Percentiles rank a stretch among this genome's conserved stretches.
These are phyloP conservation scores for Schizopora paradoxa DNA, from an alignment of 1,284 basidiomycete genomes.

Conservation along the genomic window DNA sequence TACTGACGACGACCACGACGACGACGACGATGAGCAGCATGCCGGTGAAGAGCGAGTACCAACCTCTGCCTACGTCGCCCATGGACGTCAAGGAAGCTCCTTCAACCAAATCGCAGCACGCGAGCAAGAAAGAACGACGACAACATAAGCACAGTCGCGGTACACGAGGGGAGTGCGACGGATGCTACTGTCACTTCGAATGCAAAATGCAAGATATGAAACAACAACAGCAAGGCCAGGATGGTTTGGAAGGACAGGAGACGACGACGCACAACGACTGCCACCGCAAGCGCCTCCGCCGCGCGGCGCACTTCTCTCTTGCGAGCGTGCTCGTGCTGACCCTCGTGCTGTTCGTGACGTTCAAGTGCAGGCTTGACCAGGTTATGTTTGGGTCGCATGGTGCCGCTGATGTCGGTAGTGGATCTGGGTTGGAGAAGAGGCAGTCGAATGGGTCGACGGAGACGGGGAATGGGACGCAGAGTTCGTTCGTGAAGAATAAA, in stretches of 20 bases:
- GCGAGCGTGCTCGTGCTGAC: not conserved
- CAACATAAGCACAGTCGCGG: too few species aligned
- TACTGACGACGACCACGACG: too few species aligned
- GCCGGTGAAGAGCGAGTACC: too few species aligned
- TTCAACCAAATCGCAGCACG: not conserved
- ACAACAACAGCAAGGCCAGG: not conserved
- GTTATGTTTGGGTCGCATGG: slow-evolving; percentile 1
- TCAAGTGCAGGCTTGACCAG: not conserved
- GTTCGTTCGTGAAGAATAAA: slow-evolving; percentile 16
- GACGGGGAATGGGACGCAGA: not conserved
- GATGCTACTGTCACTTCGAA: not conserved
- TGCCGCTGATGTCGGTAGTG: slow-evolving; percentile 9
- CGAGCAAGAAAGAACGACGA: not conserved
- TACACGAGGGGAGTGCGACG: too few species aligned
- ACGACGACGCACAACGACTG: slow-evolving; percentile 12
- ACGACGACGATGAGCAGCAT: too few species aligned
- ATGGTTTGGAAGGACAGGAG: not conserved
- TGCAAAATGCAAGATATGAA: not conserved
- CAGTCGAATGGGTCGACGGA: slow-evolving; percentile 6
- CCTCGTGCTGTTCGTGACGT: slow-evolving; percentile 1
- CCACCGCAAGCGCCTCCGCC: slow-evolving; percentile 7
- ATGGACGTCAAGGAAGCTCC: slow-evolving; percentile 11
- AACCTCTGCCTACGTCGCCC: slow-evolving; percentile 13
- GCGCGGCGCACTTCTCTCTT: slow-evolving; percentile 4
- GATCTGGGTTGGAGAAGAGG: slow-evolving; percentile 5